Conservation (phyloP, 176 grass and related monocot genomes). For the Cenchrus americanus region DNA sequence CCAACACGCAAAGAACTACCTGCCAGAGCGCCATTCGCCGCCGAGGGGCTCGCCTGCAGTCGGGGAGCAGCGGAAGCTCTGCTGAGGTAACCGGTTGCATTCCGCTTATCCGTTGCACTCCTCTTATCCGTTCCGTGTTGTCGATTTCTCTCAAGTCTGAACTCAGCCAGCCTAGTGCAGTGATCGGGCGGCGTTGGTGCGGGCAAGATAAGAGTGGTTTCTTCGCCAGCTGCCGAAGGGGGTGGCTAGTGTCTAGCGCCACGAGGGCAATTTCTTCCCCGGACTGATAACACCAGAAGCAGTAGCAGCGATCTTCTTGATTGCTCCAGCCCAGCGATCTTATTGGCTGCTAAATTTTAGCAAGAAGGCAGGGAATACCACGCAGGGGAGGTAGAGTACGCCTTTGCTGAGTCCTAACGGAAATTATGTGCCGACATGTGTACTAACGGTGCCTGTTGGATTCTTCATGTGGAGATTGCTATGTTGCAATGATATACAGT, state of each 20-base stretch:
- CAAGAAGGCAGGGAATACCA: not conserved
- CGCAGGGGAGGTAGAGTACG: not conserved
- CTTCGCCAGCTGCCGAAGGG: not conserved
- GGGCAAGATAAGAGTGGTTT: not conserved
- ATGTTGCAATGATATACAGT: not conserved
- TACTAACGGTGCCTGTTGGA: not conserved
- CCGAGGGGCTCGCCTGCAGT: not conserved
- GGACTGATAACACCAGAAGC: not conserved
- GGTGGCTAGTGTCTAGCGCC: not conserved
- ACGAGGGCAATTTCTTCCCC: too few relatives aligned
- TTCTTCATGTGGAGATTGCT: constrained; percentile 15
- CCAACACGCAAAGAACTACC: not conserved
- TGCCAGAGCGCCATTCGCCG: not conserved
- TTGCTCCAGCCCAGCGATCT: not conserved
- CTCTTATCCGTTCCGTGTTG: not conserved
- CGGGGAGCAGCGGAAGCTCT: not conserved
- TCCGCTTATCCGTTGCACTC: not conserved
- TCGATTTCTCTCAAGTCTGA: not conserved
- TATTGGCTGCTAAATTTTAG: not conserved
- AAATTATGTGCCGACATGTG: not conserved
- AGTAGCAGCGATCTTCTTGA: not conserved
- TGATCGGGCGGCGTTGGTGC: not conserved
- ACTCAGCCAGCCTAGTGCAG: not conserved
- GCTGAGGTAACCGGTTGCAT: not conserved
- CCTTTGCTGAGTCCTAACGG: not conserved